Evolutionary conservation across 1,284 basidiomycete species (phyloP).

Genomic region (Malassezia equina): DNA sequence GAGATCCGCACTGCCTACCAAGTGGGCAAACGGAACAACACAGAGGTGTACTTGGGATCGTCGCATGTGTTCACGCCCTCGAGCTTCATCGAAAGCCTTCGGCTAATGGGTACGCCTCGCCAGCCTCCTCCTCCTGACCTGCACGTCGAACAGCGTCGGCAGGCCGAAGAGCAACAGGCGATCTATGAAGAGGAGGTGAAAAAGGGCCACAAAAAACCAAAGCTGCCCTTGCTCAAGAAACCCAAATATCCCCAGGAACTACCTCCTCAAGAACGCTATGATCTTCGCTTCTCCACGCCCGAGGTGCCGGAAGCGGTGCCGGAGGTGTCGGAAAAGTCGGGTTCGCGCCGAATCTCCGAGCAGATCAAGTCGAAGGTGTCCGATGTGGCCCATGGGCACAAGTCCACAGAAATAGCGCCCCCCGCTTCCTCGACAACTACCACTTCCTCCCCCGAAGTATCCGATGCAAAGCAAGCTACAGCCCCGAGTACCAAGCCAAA

Average conservation of each 20-base stretch:
- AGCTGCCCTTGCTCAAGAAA: background rate
- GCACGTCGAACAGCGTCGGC: slow-evolving; percentile 19
- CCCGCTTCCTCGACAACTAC: background rate
- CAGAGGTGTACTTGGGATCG: slow-evolving; percentile 86
- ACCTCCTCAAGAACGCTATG: slow-evolving; percentile 14
- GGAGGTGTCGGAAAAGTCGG: background rate
- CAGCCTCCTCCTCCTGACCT: slow-evolving; percentile 7
- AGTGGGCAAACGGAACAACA: slow-evolving; percentile 63
- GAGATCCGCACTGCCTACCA: slow-evolving; percentile 83
- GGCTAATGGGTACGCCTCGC: slow-evolving; percentile 48
- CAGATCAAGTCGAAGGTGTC: background rate
- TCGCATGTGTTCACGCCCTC: slow-evolving; percentile 77
- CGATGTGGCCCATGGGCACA: background rate
- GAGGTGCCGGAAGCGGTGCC: background rate
- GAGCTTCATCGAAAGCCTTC: slow-evolving; percentile 73
- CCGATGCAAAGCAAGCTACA: background rate
- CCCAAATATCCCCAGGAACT: slow-evolving; percentile 11
- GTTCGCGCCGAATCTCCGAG: background rate
- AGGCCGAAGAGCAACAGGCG: slow-evolving; percentile 14
- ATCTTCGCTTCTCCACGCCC: slow-evolving; percentile 9
- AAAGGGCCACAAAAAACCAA: slow-evolving; percentile 15
- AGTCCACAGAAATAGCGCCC: background rate
- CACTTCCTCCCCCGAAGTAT: background rate
- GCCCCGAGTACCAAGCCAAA: background rate
- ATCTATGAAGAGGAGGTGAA: background rate